phyloP scores from a whole-genome alignment of 75 land plant species.

The Isoetes taiwanensis region DNA sequence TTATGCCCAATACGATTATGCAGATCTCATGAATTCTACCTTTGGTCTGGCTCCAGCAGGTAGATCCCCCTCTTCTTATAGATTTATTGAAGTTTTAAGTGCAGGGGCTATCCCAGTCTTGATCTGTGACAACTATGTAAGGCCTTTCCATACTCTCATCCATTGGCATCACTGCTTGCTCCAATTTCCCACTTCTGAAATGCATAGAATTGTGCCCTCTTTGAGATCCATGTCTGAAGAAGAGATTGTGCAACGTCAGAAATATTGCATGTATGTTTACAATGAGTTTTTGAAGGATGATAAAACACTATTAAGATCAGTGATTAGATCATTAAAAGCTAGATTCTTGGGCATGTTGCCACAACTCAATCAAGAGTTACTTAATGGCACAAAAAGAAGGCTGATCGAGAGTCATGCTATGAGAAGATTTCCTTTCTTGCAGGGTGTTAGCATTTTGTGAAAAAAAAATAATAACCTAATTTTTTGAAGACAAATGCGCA shows the following conservation, averaged over 20 bases:
- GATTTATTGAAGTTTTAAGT: conserved; percentile 3
- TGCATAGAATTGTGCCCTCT: conserved; percentile 1
- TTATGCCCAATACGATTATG: conserved; percentile 4
- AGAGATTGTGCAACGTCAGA: not conserved
- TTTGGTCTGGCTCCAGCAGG: conserved; percentile 28
- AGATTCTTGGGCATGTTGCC: conserved; percentile 1
- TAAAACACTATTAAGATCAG: not conserved
- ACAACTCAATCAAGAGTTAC: too few species aligned
- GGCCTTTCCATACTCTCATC: conserved; percentile 2
- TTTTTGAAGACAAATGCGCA: too few species aligned
- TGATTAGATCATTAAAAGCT: not conserved
- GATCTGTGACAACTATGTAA: conserved; percentile 7
- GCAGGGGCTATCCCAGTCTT: conserved; percentile 6
- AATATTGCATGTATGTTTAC: not conserved
- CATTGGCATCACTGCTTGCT: not conserved
- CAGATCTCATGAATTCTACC: conserved; percentile 26
- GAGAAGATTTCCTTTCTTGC: too few species aligned
- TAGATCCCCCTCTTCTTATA: not conserved
- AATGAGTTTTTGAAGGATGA: not conserved
- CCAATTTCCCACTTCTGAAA: conserved; percentile 5
- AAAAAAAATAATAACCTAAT: too few species aligned
- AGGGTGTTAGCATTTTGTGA: too few species aligned
- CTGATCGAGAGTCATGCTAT: too few species aligned
- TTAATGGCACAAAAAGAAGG: too few species aligned
- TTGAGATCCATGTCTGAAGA: not conserved